Evolutionary conservation across 176 grass and related monocot genomes (phyloP), one percentile per base, ranked within the genome.

Genomic region (Saccharum officinarum): DNA sequence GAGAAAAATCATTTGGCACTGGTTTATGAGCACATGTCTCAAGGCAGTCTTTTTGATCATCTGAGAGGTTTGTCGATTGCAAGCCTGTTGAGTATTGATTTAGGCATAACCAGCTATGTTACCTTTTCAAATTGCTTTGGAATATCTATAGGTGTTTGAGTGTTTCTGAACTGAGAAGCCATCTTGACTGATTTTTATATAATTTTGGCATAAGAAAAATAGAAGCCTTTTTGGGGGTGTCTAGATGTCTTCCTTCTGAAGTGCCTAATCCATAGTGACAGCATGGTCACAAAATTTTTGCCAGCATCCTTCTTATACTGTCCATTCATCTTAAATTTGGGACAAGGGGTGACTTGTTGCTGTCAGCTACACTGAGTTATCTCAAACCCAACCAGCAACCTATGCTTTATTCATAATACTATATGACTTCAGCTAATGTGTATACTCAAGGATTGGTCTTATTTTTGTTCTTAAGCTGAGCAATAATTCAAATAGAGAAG

Each of bases 1-100:
- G 86, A 87, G 25, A 67, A 60, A 31, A 14, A 76, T 59, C 62
- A 69, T 12, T 76, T 87, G 62, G 86, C 86, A 10, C 64, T 87
- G 28, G 79, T 81, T 81, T 81, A 87, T 33, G 78, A 87, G 17
- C 34, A 87, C 23, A 46, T 86, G 77, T 66, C 57, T 75, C 13
- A 16, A 20, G 82, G 82, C 20, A 84, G 13, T 55, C 45, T 82
- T 61, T 76, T 16, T 60, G 71, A 87, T 47, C 38, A 69, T 47
- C 14, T 87, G 20, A 82, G 67, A 86, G 84, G 79, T 77, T 33
- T 55, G 61, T 5, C 9, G 6, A 41, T 26, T 31, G 1, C 4
- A 85, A 85, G 34, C 7, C 6, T 38, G 3, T 33, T 75, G 30
- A 25, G 2, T 64, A 83, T 4, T 59, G 1, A 39, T 67, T 39